Conservation (phyloP, 1,284 basidiomycete species). For the Fomitopsis pinicola region DNA sequence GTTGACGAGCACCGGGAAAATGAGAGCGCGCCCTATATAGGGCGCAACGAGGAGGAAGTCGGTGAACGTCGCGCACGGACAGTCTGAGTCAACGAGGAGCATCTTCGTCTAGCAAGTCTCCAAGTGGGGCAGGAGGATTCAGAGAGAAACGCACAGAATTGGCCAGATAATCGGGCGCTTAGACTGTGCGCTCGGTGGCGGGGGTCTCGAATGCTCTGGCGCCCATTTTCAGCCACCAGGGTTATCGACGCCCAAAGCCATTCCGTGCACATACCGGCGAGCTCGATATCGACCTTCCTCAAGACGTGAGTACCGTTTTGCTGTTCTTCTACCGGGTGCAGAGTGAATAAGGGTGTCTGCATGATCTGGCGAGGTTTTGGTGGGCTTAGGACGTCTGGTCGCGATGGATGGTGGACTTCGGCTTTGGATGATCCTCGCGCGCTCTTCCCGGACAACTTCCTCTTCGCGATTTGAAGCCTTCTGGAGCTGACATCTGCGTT, state of each 20-base stretch:
- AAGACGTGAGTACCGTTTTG: constrained; percentile 35
- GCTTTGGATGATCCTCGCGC: constrained; percentile 15
- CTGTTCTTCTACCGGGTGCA: not conserved
- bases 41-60: too few relatives aligned
- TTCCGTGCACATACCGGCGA: constrained; percentile 22
- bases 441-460: not conserved
- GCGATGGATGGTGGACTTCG: constrained; percentile 15
- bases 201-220: constrained; percentile 10
- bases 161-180: too few relatives aligned
- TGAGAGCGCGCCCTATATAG: too few relatives aligned
- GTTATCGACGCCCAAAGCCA: constrained; percentile 7
- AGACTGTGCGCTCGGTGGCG: not conserved
- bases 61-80: too few relatives aligned
- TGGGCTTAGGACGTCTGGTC: not conserved
- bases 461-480: not conserved
- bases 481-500: not conserved
- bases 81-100: too few relatives aligned
- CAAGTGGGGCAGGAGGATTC: too few relatives aligned
- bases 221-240: not conserved
- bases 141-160: too few relatives aligned
- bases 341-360: not conserved
- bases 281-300: constrained; percentile 29
- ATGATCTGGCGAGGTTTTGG: constrained; percentile 2
- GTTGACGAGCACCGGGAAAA: too few relatives aligned
- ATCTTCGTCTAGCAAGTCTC: too few relatives aligned